Evolutionary conservation across 2,329 filamentous ascomycete species (phyloP).

Genomic region (Aspergillus brunneoviolaceus): DNA sequence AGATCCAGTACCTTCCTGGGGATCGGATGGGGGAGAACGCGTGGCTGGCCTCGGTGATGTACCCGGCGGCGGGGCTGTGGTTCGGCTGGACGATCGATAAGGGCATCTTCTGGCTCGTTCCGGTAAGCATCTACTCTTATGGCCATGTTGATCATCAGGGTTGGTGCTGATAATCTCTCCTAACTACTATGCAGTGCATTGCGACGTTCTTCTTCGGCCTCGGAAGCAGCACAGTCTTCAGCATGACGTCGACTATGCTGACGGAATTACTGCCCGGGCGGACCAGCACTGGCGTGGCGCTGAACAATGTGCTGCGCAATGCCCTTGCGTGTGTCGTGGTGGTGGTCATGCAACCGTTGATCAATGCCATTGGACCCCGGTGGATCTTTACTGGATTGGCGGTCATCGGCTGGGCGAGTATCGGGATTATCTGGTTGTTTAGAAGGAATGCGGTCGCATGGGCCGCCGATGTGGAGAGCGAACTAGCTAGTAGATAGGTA

Average conservation of each 20-base stretch:
- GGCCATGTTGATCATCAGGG: slow-evolving; percentile 70
- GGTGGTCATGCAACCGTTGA: slow-evolving; percentile 68
- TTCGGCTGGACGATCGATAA: slow-evolving; percentile 74
- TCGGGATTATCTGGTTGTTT: too few species aligned
- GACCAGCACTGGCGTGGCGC: slow-evolving; percentile 70
- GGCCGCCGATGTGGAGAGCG: too few species aligned
- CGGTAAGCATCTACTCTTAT: too few species aligned
- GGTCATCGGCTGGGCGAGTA: slow-evolving; percentile 14
- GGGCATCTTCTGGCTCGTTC: slow-evolving; percentile 54
- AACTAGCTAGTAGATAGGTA: too few species aligned
- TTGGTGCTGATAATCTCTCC: too few species aligned
- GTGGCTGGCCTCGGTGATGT: slow-evolving; percentile 70
- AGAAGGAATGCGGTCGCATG: too few species aligned
- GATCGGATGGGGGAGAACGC: slow-evolving; percentile 82
- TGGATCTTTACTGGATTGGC: slow-evolving; percentile 70
- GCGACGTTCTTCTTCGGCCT: too few species aligned
- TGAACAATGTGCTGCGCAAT: slow-evolving; percentile 80
- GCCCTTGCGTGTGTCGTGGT: slow-evolving; percentile 72
- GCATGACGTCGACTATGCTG: slow-evolving; percentile 72
- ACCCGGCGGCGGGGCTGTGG: slow-evolving; percentile 68
- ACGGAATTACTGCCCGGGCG: slow-evolving; percentile 77
- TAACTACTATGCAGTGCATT: too few species aligned
- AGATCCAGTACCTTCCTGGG: slow-evolving; percentile 69
- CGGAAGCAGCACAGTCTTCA: too few species aligned
- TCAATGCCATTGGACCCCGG: slow-evolving; percentile 69